These are phyloP conservation scores for Acanthamoeba lenticulata DNA, from an alignment of 208 protist genomes.

Conservation along the genomic window DNA sequence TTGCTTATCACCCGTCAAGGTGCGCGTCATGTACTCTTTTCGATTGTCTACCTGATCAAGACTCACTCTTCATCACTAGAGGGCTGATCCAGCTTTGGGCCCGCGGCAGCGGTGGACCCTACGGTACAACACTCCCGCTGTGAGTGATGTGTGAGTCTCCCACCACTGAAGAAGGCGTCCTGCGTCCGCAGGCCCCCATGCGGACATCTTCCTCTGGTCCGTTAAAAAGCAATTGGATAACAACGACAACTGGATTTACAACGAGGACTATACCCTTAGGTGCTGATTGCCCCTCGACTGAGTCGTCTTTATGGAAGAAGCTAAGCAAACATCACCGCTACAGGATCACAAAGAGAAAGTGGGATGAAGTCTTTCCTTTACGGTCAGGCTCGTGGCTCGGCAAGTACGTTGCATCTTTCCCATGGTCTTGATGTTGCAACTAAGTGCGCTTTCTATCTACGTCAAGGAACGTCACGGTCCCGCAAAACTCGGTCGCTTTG, in stretches of 20 bases:
- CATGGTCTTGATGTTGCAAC: neutral
- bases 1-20: neutral
- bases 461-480: slow-evolving; percentile 15
- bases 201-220: slow-evolving; percentile 46
- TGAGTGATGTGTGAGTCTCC: no score
- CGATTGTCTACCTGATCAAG: neutral
- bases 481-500: neutral
- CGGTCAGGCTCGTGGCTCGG: neutral
- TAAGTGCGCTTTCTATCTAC: neutral
- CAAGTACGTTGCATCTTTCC: neutral
- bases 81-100: neutral
- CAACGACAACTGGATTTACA: neutral
- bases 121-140: neutral
- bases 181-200: neutral
- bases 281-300: neutral
- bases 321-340: no score
- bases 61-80: neutral
- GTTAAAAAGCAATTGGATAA: neutral
- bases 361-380: slow-evolving; percentile 27
- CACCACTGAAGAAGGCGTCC: neutral
- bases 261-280: slow-evolving; percentile 6
- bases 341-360: neutral
- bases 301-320: no score
- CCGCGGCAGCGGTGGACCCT: neutral
- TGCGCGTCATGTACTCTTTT: neutral